A percentile compares a stretch with the other conserved stretches of the same genome.
These are phyloP conservation scores for Wickerhamomyces sp. DNA, from an alignment of 1,139 yeast genomes.

Conservation along the genomic window DNA sequence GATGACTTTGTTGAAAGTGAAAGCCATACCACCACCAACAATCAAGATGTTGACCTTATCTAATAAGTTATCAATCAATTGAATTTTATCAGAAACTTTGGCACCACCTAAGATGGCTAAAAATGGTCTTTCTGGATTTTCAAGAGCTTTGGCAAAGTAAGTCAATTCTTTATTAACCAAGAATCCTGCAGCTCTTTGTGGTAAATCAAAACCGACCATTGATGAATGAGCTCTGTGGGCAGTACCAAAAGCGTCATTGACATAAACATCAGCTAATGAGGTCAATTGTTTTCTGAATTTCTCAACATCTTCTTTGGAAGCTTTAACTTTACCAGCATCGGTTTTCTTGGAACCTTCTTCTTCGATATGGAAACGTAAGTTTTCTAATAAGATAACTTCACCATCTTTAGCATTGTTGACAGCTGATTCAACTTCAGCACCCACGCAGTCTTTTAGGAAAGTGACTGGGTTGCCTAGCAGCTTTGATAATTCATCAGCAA, in stretches of 20 bases:
- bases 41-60: slow-evolving; percentile 90
- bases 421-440: slow-evolving; percentile 74
- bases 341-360: slow-evolving; percentile 93
- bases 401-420: slow-evolving; percentile 70
- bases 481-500: slow-evolving; percentile 76
- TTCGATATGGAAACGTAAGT: slow-evolving; percentile 93
- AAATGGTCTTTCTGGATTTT: slow-evolving; percentile 95
- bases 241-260: slow-evolving; percentile 97
- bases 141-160: slow-evolving; percentile 95
- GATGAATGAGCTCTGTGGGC: slow-evolving; percentile 99
- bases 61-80: slow-evolving; percentile 91
- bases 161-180: slow-evolving; percentile 93
- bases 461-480: slow-evolving; percentile 66
- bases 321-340: slow-evolving; percentile 88
- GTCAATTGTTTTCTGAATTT: slow-evolving; percentile 85
- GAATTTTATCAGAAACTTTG: slow-evolving; percentile 96
- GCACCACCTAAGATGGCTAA: slow-evolving; percentile 98
- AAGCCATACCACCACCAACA: slow-evolving; percentile 99
- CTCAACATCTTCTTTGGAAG: slow-evolving; percentile 74
- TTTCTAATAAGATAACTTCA: slow-evolving; percentile 70
- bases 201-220: slow-evolving; percentile 91
- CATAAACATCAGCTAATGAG: slow-evolving; percentile 87
- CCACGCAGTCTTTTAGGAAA: slow-evolving; percentile 86
- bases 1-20: slow-evolving; percentile 92
- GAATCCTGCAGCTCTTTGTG: slow-evolving; percentile 96